A percentile compares a stretch with the other conserved stretches of the same genome.
Evolutionary conservation across 192 early-diverging fungal species (phyloP).

Genomic region (Phlyctochytrium bullatum): DNA sequence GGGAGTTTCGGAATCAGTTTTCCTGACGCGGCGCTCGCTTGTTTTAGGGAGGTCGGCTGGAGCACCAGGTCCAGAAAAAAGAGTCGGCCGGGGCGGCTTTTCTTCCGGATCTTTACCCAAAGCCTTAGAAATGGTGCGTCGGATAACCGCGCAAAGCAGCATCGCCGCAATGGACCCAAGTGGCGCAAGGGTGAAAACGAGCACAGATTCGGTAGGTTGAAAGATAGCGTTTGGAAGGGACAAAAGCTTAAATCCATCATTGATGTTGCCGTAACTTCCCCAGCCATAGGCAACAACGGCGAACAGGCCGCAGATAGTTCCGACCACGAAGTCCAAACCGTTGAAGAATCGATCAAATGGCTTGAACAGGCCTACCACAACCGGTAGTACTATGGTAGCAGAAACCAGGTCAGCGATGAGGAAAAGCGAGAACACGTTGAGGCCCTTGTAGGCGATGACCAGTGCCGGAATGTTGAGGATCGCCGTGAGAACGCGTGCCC

Average conservation of each 20-base stretch:
- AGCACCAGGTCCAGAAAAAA: neutral
- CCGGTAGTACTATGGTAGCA: constrained; percentile 5
- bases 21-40: too few relatives aligned
- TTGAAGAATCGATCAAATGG: neutral
- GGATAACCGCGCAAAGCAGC: neutral
- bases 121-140: neutral
- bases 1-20: too few relatives aligned
- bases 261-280: neutral
- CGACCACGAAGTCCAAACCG: constrained; percentile 15
- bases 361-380: constrained; percentile 6
- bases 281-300: constrained; percentile 8
- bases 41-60: too few relatives aligned
- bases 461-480: constrained; percentile 49
- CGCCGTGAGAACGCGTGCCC: constrained; percentile 39
- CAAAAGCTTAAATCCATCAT: neutral
- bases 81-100: neutral
- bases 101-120: neutral
- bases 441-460: constrained; percentile 12
- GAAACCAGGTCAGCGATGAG: constrained; percentile 15
- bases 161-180: neutral
- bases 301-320: neutral
- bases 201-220: neutral
- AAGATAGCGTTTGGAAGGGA: neutral
- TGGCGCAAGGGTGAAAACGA: neutral
- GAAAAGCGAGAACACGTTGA: constrained; percentile 4